Base-by-base conservation (phyloP, 2,329 filamentous ascomycete genomes). In the Blastomyces parvus region DNA sequence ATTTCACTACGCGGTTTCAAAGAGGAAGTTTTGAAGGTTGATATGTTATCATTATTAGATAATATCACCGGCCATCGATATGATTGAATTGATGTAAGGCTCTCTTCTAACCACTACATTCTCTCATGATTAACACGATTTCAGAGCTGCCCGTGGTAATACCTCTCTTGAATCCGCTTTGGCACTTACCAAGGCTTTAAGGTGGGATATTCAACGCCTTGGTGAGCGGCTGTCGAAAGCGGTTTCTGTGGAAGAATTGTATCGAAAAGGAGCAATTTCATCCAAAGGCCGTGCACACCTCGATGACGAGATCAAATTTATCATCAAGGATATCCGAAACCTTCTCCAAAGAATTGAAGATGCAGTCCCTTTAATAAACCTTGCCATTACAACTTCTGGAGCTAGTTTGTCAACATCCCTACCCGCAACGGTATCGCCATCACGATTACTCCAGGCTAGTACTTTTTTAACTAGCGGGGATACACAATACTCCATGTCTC, bases 381-480 rank as follows among this genome's bases (percentile, higher is more conserved):
- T 99, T 36, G 94, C 94, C 62, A 96, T 99, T 67, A 94, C 91
- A 1, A 93, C 92, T 0, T 97, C 93, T 0, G 94, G 94, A 0
- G 91, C 93, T 63, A 95, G 86, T 64, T 80, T 97, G 38, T 91
- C 90, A 0, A 89, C 89, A 0, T 87, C 86, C 2, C 80, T 97
- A 36, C 90, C 91, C 0, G 81, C 88, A 1, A 88, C 88, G 11
- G 89, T 97, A 55, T 97, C 93, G 0, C 93, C 93, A 0, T 97
- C 93, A 4, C 84, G 94, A 50, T 79, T 99, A 52, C 79, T 97
- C 46, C 94, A 99, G 76, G 92, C 94, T 22, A 97, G 93, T 72
- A 94, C 91, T 4, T 88, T 97, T 67, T 81, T 97, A 59, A 95
- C 88, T 36, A 84, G 91, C 55, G 91, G 91, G 2, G 94, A 99